A percentile compares a stretch with the other conserved stretches of the same genome.
phyloP scores from a whole-genome alignment of 2,329 filamentous ascomycete species.

The Hypoxylon sp. region DNA sequence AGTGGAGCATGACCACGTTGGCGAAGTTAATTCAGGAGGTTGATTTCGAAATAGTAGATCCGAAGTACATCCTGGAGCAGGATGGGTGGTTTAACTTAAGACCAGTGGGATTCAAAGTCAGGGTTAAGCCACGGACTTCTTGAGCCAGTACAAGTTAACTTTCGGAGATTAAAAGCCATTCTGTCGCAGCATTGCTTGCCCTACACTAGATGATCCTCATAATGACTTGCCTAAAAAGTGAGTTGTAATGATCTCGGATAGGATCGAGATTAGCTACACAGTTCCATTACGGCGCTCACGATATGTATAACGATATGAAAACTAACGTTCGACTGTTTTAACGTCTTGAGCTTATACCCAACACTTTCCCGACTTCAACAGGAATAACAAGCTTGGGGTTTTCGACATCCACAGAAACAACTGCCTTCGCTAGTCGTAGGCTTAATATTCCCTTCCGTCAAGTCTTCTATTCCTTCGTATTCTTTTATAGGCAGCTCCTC shows the following conservation, averaged over 20 bases:
- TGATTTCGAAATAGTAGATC: conserved; percentile 62
- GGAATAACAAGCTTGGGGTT: neutral
- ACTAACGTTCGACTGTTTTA: neutral
- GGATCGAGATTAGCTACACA: neutral
- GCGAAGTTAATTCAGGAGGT: conserved; percentile 61
- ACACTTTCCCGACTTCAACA: neutral
- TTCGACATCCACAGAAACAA: neutral
- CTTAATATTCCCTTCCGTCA: neutral
- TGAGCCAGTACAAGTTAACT: conserved; percentile 11
- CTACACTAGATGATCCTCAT: neutral
- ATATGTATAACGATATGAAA: neutral
- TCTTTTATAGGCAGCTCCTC: neutral
- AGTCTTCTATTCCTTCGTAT: neutral
- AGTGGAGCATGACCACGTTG: conserved; percentile 61
- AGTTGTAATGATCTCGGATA: neutral
- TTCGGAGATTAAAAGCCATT: neutral
- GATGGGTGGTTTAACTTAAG: conserved; percentile 69
- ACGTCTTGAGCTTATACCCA: neutral
- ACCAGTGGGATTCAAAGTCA: conserved; percentile 63
- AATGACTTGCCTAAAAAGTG: neutral
- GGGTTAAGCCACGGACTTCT: conserved; percentile 57
- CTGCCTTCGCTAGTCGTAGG: neutral
- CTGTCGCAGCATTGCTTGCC: neutral
- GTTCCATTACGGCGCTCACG: neutral
- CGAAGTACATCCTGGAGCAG: conserved; percentile 59